Base-by-base conservation (phyloP, 805 yeast species). In the Ogataea neopini region DNA sequence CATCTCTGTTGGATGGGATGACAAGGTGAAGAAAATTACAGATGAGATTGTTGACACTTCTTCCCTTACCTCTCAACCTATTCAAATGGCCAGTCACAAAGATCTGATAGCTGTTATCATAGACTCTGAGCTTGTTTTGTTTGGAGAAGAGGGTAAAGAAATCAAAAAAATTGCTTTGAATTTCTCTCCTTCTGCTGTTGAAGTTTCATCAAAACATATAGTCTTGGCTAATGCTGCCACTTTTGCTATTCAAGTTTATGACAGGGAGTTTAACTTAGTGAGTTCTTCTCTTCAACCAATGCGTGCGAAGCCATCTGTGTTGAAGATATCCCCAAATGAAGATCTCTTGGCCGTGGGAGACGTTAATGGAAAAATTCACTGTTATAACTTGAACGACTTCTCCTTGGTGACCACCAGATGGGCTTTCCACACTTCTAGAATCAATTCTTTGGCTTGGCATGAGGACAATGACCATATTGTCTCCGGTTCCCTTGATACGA, bases 351-450 rank as follows among this genome's bases (percentile, higher is more conserved):
- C 98, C 1, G 86, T 85, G 20, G 97, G 97, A 44, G 97, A 91
- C 59, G 74, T 75, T 4, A 74, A 85, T 44, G 99, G 99, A 28
- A 94, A 92, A 65, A 88, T 90, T 54, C 68, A 84, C n/a, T 73
- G 91, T 30, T 89, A 80, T 67, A 75, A 80, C 53, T 63, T 81
- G 6, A 64, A 63, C 2, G 82, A 81, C 33, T 77, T 72, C 43
- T 56, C 76, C 2, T 69, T 88, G 6, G 76, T 83, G 30, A 89
- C 98, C 2, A 81, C 95, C 0, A 80, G 97, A 63, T 94, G 99
- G 99, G 84, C 96, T 0, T 92, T 88, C 81, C 97, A 94, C 64
- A 87, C 91, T 2, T 84, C 96, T 47, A 82, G 79, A 46, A 85
- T 94, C 52, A 81, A 80, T 49, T 77, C 83, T 25, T 86, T 94